Percentiles rank a stretch among this genome's conserved stretches.
Evolutionary conservation across 345 rosid genomes (phyloP).

Genomic region (Camelina neglecta): DNA sequence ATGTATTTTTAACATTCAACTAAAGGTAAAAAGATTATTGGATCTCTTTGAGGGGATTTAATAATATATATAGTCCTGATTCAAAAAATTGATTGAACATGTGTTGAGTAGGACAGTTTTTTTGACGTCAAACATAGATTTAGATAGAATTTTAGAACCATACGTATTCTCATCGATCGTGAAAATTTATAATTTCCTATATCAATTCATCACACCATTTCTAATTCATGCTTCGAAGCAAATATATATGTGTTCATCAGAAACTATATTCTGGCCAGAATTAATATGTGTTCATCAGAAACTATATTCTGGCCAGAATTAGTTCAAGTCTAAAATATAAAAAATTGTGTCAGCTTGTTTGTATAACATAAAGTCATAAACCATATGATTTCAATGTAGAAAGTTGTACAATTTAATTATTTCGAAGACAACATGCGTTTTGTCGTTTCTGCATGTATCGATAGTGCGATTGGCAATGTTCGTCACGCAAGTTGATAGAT

Average conservation of each 20-base stretch:
- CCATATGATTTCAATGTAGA: slow-evolving; percentile 3
- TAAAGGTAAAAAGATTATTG: background rate
- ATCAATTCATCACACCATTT: background rate
- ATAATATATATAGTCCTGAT: background rate
- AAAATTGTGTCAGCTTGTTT: slow-evolving; percentile 10
- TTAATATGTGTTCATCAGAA: background rate
- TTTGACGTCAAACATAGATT: background rate
- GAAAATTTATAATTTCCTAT: background rate
- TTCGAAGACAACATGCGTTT: slow-evolving; percentile 22
- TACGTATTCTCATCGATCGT: background rate
- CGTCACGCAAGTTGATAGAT: slow-evolving; percentile 36
- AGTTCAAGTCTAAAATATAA: background rate
- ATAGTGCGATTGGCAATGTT: slow-evolving; percentile 36
- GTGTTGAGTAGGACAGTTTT: background rate
- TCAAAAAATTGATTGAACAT: background rate
- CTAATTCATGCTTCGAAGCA: background rate
- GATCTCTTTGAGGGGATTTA: background rate
- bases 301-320: background rate
- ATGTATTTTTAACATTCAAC: background rate
- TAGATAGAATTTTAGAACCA: background rate
- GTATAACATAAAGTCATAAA: slow-evolving; percentile 24
- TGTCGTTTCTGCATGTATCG: slow-evolving; percentile 38
- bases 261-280: slow-evolving; percentile 6
- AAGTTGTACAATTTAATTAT: slow-evolving; percentile 25
- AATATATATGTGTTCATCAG: background rate